Evolutionary conservation across 495 filamentous ascomycete genomes (phyloP).

Genomic region (Parathielavia hyrcaniae): DNA sequence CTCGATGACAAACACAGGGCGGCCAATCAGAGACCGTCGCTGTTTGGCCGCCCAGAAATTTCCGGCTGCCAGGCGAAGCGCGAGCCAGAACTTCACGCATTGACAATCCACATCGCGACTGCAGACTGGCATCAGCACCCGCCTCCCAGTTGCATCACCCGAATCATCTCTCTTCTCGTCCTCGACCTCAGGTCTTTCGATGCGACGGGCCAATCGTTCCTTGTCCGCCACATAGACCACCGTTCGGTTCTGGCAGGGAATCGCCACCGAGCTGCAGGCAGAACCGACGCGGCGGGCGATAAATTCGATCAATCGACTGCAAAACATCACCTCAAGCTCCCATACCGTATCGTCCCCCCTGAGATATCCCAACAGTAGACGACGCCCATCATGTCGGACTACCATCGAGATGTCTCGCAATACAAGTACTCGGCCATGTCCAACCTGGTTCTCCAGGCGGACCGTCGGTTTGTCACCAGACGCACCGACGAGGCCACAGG

Average conservation of each 20-base stretch:
- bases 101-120: conserved; percentile 9
- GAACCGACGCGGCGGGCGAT: conserved; percentile 15
- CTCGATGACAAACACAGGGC: not conserved
- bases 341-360: not conserved
- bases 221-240: conserved; percentile 16
- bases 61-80: conserved; percentile 14
- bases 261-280: conserved; percentile 10
- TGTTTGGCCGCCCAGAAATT: conserved; percentile 20
- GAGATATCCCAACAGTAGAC: conserved; percentile 8
- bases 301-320: not conserved
- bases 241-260: conserved; percentile 18
- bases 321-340: not conserved
- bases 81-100: conserved; percentile 3
- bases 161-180: not conserved
- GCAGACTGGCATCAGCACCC: not conserved
- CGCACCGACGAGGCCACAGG: conserved; percentile 91
- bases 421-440: conserved; percentile 99
- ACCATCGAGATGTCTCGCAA: conserved; percentile 81
- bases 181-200: conserved; percentile 16
- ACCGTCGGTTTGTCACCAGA: conserved; percentile 88
- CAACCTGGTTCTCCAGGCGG: conserved; percentile 99
- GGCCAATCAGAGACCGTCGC: conserved; percentile 24
- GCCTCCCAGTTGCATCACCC: conserved; percentile 2
- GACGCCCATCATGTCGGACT: conserved; percentile 66
- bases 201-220: conserved; percentile 15